Percentiles rank a stretch among this genome's conserved stretches.
Evolutionary conservation across 148 eudicot genomes (phyloP).

Genomic region (Silene uniflora): DNA sequence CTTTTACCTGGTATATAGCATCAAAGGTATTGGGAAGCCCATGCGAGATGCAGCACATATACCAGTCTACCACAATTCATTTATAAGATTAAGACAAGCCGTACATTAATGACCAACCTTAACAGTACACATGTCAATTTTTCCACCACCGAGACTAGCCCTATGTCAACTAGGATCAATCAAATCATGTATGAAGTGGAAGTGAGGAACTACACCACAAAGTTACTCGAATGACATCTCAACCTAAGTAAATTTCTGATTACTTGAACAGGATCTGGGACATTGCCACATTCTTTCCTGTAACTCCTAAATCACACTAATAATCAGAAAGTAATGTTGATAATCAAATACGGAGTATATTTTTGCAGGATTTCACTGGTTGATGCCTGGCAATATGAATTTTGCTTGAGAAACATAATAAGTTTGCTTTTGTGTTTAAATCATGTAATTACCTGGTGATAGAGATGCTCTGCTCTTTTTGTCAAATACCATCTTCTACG

Average conservation of each 20-base stretch:
- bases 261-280: background rate
- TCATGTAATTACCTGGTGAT: slow-evolving; percentile 54
- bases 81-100: background rate
- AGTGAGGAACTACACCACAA: background rate
- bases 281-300: background rate
- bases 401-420: background rate
- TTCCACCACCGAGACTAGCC: background rate
- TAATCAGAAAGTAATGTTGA: background rate
- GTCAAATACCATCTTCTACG: slow-evolving; percentile 54
- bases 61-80: background rate
- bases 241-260: background rate
- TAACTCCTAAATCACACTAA: background rate
- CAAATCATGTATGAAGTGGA: background rate
- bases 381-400: slow-evolving; percentile 1
- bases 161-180: background rate
- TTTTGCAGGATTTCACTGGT: background rate
- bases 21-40: background rate
- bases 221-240: background rate
- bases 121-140: background rate
- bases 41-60: background rate
- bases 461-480: slow-evolving; percentile 74
- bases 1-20: background rate
- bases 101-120: background rate
- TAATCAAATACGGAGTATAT: background rate
- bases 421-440: background rate